Percentiles rank a stretch among this genome's conserved stretches.
Conservation (phyloP, 2,329 filamentous ascomycete genomes). For the Diaporthe sp. region DNA sequence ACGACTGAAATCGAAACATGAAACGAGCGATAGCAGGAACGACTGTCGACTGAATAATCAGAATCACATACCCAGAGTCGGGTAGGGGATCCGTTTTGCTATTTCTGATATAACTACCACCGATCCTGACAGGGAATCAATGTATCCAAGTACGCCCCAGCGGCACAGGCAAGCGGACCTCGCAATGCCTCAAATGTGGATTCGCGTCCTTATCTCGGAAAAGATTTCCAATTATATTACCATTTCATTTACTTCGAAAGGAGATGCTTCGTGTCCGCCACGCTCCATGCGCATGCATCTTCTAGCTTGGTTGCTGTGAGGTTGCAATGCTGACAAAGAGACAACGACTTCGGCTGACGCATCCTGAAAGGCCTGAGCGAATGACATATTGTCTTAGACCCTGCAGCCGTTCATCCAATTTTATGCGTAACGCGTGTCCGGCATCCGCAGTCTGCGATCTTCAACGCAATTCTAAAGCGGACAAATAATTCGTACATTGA, state of each 20-base stretch:
- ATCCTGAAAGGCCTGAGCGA: conserved; percentile 11
- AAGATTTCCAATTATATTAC: neutral
- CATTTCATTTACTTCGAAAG: neutral
- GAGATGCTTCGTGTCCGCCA: neutral
- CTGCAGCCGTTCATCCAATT: conserved; percentile 4
- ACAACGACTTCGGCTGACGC: conserved; percentile 1
- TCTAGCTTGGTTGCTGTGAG: neutral
- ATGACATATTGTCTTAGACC: neutral
- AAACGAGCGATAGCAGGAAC: neutral
- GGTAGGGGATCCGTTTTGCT: neutral
- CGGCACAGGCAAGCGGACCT: neutral
- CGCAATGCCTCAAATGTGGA: neutral
- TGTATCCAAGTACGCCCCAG: neutral
- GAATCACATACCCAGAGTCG: neutral
- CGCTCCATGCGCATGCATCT: neutral
- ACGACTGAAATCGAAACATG: neutral
- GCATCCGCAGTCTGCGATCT: neutral
- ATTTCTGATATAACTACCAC: neutral
- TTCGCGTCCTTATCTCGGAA: neutral
- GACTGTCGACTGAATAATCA: neutral
- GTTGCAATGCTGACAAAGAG: conserved; percentile 10
- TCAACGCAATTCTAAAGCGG: neutral
- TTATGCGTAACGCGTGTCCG: conserved; percentile 12
- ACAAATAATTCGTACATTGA: neutral
- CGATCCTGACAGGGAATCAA: neutral